These are phyloP conservation scores for Saussurea involucrata DNA, from an alignment of 129 eudicot genomes.

Conservation along the genomic window DNA sequence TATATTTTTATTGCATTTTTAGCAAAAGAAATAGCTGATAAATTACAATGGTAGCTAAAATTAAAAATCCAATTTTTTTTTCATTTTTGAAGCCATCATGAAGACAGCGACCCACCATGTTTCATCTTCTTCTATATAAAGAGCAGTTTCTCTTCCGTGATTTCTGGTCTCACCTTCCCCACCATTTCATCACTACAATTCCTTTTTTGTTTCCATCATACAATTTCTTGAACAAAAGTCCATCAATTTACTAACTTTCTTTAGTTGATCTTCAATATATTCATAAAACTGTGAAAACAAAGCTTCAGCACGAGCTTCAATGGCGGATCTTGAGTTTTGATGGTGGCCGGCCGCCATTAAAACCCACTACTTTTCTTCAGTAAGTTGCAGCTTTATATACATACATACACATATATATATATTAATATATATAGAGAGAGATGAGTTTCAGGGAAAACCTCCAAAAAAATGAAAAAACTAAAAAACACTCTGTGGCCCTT, in stretches of 20 bases:
- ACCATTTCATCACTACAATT: background rate
- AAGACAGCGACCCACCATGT: constrained; percentile 30
- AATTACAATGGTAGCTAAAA: no score
- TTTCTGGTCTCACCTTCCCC: constrained; percentile 28
- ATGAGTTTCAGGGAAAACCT: no score
- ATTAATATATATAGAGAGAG: no score
- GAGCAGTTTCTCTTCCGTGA: constrained; percentile 25
- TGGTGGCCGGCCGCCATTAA: background rate
- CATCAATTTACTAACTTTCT: background rate
- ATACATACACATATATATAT: background rate
- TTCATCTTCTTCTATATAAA: constrained; percentile 21
- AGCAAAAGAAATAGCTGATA: background rate
- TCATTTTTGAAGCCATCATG: constrained; percentile 27
- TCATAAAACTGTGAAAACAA: constrained; percentile 8
- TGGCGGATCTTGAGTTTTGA: constrained; percentile 8
- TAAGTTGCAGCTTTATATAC: background rate
- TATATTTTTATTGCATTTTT: background rate
- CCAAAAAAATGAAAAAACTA: no score
- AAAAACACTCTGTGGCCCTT: no score
- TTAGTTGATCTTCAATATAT: background rate
- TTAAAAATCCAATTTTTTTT: background rate
- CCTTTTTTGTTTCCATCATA: background rate
- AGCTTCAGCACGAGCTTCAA: constrained; percentile 14
- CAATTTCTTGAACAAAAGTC: background rate
- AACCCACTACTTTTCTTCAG: constrained; percentile 2